phyloP scores from a whole-genome alignment of 257 asterid species.

The Misopates orontium region DNA sequence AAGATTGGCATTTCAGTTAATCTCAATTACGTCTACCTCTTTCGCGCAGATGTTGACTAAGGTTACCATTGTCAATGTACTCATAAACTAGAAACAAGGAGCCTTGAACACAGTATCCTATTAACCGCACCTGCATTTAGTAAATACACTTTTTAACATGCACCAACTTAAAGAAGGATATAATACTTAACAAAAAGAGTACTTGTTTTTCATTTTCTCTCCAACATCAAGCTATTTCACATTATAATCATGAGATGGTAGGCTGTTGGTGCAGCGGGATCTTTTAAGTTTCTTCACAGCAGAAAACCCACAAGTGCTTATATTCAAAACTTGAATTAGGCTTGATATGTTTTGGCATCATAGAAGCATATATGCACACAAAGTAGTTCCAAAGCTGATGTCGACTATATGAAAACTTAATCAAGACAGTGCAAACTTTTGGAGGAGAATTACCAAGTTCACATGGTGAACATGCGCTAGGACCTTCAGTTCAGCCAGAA shows the following conservation, averaged over 20 bases:
- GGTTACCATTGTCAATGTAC: conserved; percentile 82
- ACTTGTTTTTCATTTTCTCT: too few relatives aligned
- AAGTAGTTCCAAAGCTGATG: neutral
- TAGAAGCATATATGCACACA: neutral
- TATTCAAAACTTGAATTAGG: neutral
- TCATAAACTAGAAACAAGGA: conserved; percentile 83
- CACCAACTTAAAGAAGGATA: neutral
- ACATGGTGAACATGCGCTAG: conserved; percentile 87
- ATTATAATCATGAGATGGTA: too few relatives aligned
- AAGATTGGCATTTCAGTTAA: neutral
- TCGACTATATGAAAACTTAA: too few relatives aligned
- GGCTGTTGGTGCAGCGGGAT: neutral
- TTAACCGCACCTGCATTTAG: conserved; percentile 66
- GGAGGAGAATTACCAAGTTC: conserved; percentile 67
- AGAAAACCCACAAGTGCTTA: neutral
- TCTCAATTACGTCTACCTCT: conserved; percentile 44
- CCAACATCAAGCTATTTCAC: neutral
- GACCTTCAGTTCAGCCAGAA: conserved; percentile 76
- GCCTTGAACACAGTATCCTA: conserved; percentile 80
- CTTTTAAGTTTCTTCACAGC: too few relatives aligned
- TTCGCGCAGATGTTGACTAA: conserved; percentile 76
- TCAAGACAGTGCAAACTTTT: too few relatives aligned
- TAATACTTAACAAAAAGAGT: neutral
- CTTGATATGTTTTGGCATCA: neutral
- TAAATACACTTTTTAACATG: neutral